Conservation (phyloP, 75 land plant genomes). For the Selaginella moellendorffii region DNA sequence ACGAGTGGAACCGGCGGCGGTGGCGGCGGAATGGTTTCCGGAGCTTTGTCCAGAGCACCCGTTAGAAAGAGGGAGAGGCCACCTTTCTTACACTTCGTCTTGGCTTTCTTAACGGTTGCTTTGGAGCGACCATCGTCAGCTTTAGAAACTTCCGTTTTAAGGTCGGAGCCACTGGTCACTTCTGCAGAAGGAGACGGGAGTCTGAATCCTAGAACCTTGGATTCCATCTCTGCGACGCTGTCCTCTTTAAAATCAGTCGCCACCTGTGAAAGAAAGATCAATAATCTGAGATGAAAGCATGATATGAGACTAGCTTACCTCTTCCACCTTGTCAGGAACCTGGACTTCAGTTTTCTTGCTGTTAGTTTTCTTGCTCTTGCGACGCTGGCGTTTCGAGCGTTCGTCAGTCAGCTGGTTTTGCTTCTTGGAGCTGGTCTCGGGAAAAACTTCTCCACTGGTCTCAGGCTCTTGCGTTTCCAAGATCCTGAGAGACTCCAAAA, state of each 20-base stretch:
- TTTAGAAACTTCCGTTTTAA: too few species aligned
- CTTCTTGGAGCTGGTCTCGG: neutral
- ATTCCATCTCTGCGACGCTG: too few species aligned
- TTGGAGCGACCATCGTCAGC: too few species aligned
- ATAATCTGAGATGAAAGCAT: too few species aligned
- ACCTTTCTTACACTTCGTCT: slow-evolving; percentile 73
- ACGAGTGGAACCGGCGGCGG: slow-evolving; percentile 33
- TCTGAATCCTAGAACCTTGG: too few species aligned
- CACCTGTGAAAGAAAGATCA: too few species aligned
- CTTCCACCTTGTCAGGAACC: neutral
- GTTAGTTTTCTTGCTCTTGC: neutral
- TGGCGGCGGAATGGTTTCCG: slow-evolving; percentile 22
- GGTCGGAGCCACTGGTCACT: too few species aligned
- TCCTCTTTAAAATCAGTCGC: too few species aligned
- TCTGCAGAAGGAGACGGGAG: too few species aligned
- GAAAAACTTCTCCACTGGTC: neutral
- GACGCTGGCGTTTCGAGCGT: neutral
- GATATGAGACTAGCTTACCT: too few species aligned
- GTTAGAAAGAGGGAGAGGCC: slow-evolving; percentile 91
- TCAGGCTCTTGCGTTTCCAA: slow-evolving; percentile 15
- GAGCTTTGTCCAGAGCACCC: slow-evolving; percentile 76
- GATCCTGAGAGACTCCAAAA: slow-evolving; percentile 46
- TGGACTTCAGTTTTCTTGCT: neutral
- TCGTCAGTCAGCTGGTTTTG: neutral
- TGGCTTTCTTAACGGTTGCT: too few species aligned